These are phyloP conservation scores for Leptomonas pyrrhocoris DNA, from an alignment of 208 protist species.

Conservation along the genomic window DNA sequence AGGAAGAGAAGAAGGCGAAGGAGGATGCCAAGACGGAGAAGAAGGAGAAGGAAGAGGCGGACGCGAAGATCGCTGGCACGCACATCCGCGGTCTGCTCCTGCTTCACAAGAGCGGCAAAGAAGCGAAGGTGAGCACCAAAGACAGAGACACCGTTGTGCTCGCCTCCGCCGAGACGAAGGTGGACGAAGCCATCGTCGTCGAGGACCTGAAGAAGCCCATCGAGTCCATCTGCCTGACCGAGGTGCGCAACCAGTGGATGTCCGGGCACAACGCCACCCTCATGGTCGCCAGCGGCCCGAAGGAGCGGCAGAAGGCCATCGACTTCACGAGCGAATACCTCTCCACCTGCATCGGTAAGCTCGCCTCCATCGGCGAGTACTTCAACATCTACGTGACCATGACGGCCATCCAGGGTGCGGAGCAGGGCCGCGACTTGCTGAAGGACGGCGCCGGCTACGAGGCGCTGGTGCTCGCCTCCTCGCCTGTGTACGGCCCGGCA, in stretches of 20 bases:
- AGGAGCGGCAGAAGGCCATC: slow-evolving; percentile 32
- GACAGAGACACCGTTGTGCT: slow-evolving; percentile 40
- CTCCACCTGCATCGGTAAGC: slow-evolving; percentile 45
- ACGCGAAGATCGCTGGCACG: slow-evolving; percentile 33
- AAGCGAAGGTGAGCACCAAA: slow-evolving; percentile 50
- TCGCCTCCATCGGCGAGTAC: slow-evolving; percentile 36
- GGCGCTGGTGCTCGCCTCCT: slow-evolving; percentile 54
- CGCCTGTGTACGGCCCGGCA: slow-evolving; percentile 73
- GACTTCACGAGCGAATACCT: slow-evolving; percentile 58
- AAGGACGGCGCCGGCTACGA: slow-evolving; percentile 55
- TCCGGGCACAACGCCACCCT: slow-evolving; percentile 64
- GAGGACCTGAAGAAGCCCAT: slow-evolving; percentile 38
- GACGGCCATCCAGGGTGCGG: slow-evolving; percentile 53
- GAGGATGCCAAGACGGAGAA: slow-evolving; percentile 21
- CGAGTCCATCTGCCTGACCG: slow-evolving; percentile 45
- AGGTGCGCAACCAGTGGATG: slow-evolving; percentile 62
- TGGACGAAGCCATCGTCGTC: slow-evolving; percentile 60
- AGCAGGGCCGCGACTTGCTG: slow-evolving; percentile 60
- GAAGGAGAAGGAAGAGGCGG: slow-evolving; percentile 17
- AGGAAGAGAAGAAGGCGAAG: not conserved
- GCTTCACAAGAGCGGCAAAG: slow-evolving; percentile 38
- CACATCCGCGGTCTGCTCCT: slow-evolving; percentile 49
- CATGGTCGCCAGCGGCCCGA: slow-evolving; percentile 46
- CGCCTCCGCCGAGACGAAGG: slow-evolving; percentile 40
- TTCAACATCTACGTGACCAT: slow-evolving; percentile 69